Base-by-base conservation (phyloP, 2,329 filamentous ascomycete species). In the Biscogniauxia marginata region DNA sequence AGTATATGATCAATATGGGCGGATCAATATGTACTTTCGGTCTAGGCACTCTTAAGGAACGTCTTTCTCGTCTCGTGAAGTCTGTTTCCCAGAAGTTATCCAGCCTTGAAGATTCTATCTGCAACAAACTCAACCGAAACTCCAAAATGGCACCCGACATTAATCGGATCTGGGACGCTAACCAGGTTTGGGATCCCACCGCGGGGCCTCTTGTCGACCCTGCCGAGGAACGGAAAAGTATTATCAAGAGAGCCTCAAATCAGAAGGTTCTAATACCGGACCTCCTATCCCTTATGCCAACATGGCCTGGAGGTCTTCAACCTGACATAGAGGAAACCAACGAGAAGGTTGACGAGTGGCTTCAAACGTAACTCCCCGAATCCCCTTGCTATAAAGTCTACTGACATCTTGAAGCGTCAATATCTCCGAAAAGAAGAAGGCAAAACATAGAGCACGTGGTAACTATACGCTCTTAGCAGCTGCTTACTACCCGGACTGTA, bases 251-350 rank as follows among this genome's bases (percentile, higher is more conserved):
- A 21, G 65, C 56, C 1, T 11, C 64, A 22, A 58, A 60, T 45
- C 67, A 68, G 52, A 66, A 66, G 48, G 50, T 67, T 18, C 48
- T 68, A 9, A 62, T 69, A 3, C 67, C 65, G 1, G 63, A 62
- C 39, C 62, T 68, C 18, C 48, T 70, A n/a, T 66, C 66, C 2
- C 57, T 69, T 3, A 65, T 68, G 66, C 67, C 67, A 4, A 62
- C 57, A 53, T 70, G 67, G 67, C 53, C 60, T 2, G 65, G 62
- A 47, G 62, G 63, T 11, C 3, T 68, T 16, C 64, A 67, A 11
- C 65, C 65, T 1, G 63, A 65, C 23, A 48, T 69, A 7, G 65
- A 70, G 6, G 61, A 68, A 49, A 56, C 64, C 52, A 68, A 67
- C 13, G 34, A 53, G 44, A 53, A 65, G 49, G 63, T 70, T 21